Conservation (phyloP, 805 yeast genomes). For the Alloascoidea africana region DNA sequence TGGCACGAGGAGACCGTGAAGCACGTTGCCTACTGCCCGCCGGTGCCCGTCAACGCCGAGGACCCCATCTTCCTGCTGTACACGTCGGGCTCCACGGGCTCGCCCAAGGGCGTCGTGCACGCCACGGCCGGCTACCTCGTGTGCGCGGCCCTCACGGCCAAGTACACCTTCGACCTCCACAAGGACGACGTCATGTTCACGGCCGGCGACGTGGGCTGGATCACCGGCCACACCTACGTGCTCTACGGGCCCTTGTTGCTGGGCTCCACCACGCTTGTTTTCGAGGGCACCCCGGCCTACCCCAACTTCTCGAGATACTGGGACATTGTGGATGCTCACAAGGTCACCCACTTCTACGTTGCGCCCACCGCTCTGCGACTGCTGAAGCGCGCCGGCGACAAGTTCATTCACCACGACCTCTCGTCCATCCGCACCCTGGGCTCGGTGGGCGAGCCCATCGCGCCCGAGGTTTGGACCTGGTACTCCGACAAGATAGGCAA, state of each 20-base stretch:
- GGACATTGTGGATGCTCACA: conserved; percentile 86
- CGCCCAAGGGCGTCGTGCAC: conserved; percentile 97
- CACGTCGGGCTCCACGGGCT: conserved; percentile 96
- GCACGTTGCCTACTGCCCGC: conserved; percentile 76
- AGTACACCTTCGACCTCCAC: conserved; percentile 87
- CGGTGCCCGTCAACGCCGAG: conserved; percentile 76
- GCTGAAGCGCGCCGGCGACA: conserved; percentile 80
- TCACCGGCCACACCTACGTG: conserved; percentile 94
- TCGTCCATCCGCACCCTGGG: conserved; percentile 85
- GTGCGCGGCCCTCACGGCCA: conserved; percentile 85
- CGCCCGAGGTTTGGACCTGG: conserved; percentile 98
- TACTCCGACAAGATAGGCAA: conserved; percentile 87
- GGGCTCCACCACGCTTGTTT: conserved; percentile 86
- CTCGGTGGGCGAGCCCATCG: conserved; percentile 98
- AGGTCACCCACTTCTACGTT: conserved; percentile 91
- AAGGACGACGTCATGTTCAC: conserved; percentile 81
- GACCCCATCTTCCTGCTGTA: conserved; percentile 92
- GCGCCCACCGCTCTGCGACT: conserved; percentile 97
- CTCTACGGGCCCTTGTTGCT: conserved; percentile 81
- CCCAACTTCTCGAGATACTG: conserved; percentile 93
- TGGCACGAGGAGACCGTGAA: conserved; percentile 85
- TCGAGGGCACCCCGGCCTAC: conserved; percentile 96
- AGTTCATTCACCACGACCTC: conserved; percentile 69
- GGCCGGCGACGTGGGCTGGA: conserved; percentile 99
- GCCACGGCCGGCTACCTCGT: conserved; percentile 87